phyloP scores from a whole-genome alignment of 352 stramenopile genomes.

The Phytophthora tubulina region DNA sequence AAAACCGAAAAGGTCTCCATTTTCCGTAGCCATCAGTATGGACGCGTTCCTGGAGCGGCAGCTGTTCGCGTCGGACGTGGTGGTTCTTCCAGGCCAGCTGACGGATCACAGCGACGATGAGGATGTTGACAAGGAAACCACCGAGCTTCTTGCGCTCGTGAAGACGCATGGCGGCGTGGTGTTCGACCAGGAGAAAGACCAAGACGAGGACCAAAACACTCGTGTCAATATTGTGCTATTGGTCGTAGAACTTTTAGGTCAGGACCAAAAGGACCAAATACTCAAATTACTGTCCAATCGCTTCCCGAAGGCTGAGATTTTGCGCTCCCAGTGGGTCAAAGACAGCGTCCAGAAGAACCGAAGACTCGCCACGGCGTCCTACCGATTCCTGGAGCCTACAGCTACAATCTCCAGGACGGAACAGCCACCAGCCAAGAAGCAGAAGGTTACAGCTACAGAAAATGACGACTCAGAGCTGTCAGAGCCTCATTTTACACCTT shows the following conservation, averaged over 20 bases:
- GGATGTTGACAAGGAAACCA: not conserved
- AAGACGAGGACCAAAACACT: slow-evolving; percentile 5
- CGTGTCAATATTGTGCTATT: slow-evolving; percentile 43
- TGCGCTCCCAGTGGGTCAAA: slow-evolving; percentile 52
- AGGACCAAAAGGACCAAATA: slow-evolving; percentile 30
- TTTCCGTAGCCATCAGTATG: slow-evolving; percentile 42
- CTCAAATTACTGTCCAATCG: slow-evolving; percentile 14
- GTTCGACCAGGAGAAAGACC: slow-evolving; percentile 9
- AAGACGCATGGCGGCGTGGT: slow-evolving; percentile 45
- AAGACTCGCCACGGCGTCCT: slow-evolving; percentile 41
- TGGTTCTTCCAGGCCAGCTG: slow-evolving; percentile 33
- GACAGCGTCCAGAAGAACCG: slow-evolving; percentile 50
- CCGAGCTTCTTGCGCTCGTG: slow-evolving; percentile 36
- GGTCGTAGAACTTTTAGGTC: not conserved
- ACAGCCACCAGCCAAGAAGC: slow-evolving; percentile 32
- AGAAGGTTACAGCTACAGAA: slow-evolving; percentile 5
- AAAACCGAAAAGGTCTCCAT: not conserved
- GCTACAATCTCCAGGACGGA: not conserved
- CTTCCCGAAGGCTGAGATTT: slow-evolving; percentile 40
- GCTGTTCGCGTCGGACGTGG: slow-evolving; percentile 53
- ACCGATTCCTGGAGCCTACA: slow-evolving; percentile 18
- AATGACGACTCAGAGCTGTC: slow-evolving; percentile 9
- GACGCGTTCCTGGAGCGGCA: slow-evolving; percentile 66
- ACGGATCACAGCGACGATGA: not conserved
- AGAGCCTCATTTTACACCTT: slow-evolving; percentile 50